phyloP scores from a whole-genome alignment of 257 asterid species.

The Ajuga chamaepitys region DNA sequence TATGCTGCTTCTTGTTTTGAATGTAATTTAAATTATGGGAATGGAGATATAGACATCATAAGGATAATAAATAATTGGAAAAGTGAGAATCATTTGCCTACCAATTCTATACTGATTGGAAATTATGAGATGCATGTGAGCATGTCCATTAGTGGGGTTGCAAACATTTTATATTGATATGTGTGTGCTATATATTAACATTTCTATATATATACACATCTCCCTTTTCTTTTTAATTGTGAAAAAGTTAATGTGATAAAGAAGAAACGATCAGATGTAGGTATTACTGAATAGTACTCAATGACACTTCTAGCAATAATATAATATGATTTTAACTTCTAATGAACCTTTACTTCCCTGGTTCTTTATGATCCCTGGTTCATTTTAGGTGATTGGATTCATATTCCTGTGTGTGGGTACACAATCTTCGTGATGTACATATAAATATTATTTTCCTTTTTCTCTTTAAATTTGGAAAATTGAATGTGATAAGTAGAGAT shows the following conservation, averaged over 20 bases:
- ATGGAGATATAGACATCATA: too few relatives aligned
- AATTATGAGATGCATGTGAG: too few relatives aligned
- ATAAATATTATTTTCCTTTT: neutral
- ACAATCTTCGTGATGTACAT: neutral
- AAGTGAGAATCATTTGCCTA: too few relatives aligned
- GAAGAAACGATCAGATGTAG: neutral
- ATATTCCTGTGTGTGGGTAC: neutral
- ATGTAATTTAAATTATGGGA: too few relatives aligned
- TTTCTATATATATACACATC: too few relatives aligned
- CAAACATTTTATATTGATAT: too few relatives aligned
- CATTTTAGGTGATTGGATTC: neutral
- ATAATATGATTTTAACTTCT: neutral
- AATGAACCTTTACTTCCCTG: neutral
- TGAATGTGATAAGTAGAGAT: neutral
- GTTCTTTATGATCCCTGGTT: neutral
- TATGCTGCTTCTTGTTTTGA: too few relatives aligned
- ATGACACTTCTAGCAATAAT: neutral
- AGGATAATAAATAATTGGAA: too few relatives aligned
- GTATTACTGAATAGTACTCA: neutral
- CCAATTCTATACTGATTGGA: too few relatives aligned
- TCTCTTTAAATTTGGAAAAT: neutral
- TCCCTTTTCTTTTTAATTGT: neutral
- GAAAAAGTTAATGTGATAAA: neutral
- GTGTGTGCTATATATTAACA: too few relatives aligned
- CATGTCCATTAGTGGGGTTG: too few relatives aligned